These are phyloP conservation scores for Dissophora globulifera DNA, from an alignment of 192 early-diverging fungal genomes.

Conservation along the genomic window DNA sequence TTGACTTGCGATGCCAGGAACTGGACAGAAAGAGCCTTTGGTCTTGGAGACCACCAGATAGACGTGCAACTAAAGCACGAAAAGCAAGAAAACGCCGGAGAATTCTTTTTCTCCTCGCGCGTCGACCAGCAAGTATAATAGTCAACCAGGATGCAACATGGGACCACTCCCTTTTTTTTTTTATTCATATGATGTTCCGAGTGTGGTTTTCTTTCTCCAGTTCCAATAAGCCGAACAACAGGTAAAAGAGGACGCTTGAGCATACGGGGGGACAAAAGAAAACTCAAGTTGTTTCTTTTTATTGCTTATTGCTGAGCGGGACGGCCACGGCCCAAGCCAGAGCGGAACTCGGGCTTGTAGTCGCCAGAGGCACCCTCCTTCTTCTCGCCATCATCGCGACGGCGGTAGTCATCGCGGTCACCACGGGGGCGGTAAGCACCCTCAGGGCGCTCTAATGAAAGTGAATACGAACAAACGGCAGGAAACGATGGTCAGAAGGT, in stretches of 20 bases:
- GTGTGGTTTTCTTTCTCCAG: neutral
- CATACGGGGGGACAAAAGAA: neutral
- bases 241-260: no score
- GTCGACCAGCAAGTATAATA: no score
- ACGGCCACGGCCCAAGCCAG: constrained; percentile 88
- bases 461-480: neutral
- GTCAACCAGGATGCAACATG: no score
- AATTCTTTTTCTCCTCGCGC: no score
- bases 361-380: constrained; percentile 94
- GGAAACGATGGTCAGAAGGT: neutral
- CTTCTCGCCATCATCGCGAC: constrained; percentile 82
- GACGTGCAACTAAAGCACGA: no score
- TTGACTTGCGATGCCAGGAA: no score
- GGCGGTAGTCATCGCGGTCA: constrained; percentile 88
- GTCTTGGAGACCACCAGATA: no score
- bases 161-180: no score
- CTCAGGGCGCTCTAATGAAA: constrained; percentile 70
- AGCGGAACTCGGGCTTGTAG: constrained; percentile 98
- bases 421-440: constrained; percentile 71
- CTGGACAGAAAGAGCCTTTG: no score
- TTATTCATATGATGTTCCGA: constrained; percentile 5
- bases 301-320: constrained; percentile 52
- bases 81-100: no score
- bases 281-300: constrained; percentile 15
- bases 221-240: neutral